A percentile compares a stretch with the other conserved stretches of the same genome.
These are phyloP conservation scores for Lactarius sp. DNA, from an alignment of 768 basidiomycete genomes.

Conservation along the genomic window DNA sequence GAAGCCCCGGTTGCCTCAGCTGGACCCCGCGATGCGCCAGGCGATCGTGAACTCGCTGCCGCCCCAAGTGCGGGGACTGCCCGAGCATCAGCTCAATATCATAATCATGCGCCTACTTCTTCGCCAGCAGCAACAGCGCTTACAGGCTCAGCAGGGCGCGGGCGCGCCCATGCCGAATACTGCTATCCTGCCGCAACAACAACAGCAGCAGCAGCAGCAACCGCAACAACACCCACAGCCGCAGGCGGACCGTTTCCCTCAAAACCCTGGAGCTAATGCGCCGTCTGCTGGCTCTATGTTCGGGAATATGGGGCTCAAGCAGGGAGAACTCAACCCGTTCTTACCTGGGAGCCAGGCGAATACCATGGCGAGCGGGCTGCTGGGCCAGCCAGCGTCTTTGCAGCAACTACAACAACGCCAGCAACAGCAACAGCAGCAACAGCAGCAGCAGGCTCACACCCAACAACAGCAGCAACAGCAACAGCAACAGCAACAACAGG, in stretches of 20 bases:
- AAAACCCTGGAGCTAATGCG: conserved; percentile 6
- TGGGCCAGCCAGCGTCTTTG: conserved; percentile 3
- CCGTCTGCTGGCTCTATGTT: conserved; percentile 8
- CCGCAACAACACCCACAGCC: conserved; percentile 14
- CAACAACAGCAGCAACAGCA: conserved; percentile 14
- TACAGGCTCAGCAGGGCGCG: conserved; percentile 14
- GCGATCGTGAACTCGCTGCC: conserved; percentile 11
- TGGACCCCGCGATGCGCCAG: conserved; percentile 7
- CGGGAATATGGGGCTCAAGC: conserved; percentile 20
- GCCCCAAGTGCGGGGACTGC: background rate
- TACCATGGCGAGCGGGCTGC: conserved; percentile 15
- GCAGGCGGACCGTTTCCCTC: conserved; percentile 5
- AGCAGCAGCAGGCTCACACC: conserved; percentile 1
- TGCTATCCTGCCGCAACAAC: background rate
- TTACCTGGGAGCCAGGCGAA: conserved; percentile 24
- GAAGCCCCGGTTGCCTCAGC: background rate
- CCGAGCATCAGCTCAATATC: conserved; percentile 11
- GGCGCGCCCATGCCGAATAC: background rate
- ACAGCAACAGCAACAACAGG: conserved; percentile 13
- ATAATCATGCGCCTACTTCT: conserved; percentile 8
- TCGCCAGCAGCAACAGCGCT: conserved; percentile 5
- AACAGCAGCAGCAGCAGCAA: background rate
- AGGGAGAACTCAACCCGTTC: conserved; percentile 24
- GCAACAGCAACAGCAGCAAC: conserved; percentile 17
- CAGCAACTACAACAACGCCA: conserved; percentile 12